These are phyloP conservation scores for Chrysoporthe deuterocubensis DNA, from an alignment of 2,329 filamentous ascomycete genomes.

Conservation along the genomic window DNA sequence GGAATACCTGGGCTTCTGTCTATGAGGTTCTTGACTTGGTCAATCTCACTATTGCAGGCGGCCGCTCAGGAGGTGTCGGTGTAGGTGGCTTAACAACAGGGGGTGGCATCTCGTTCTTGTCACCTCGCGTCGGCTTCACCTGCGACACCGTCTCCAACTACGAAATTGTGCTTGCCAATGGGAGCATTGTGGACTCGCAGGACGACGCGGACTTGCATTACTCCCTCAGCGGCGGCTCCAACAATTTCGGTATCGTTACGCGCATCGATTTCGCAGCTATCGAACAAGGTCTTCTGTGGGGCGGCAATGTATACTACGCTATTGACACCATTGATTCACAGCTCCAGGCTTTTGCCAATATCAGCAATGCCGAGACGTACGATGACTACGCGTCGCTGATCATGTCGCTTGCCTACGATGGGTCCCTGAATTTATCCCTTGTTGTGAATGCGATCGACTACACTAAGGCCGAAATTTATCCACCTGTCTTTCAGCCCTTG, in stretches of 20 bases:
- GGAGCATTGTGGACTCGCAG: background rate
- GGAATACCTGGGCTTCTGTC: background rate
- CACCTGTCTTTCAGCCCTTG: background rate
- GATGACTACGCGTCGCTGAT: background rate
- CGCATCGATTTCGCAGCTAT: slow-evolving; percentile 20
- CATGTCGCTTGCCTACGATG: background rate
- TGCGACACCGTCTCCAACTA: slow-evolving; percentile 19
- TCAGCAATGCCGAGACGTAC: background rate
- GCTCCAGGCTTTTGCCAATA: background rate
- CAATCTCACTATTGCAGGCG: slow-evolving; percentile 17
- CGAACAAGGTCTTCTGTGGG: slow-evolving; percentile 36
- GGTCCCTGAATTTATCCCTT: background rate
- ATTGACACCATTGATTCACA: slow-evolving; percentile 2
- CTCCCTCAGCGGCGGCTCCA: slow-evolving; percentile 7
- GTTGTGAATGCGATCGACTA: background rate
- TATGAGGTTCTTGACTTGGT: background rate
- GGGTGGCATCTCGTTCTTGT: slow-evolving; percentile 22
- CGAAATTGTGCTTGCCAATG: slow-evolving; percentile 19
- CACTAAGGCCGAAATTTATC: background rate
- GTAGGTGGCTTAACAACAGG: slow-evolving; percentile 20
- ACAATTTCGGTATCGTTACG: slow-evolving; percentile 13
- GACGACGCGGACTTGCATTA: background rate
- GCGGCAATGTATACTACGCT: slow-evolving; percentile 35
- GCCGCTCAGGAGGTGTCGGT: slow-evolving; percentile 17
- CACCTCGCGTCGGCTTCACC: slow-evolving; percentile 18